phyloP scores from a whole-genome alignment of 2,329 filamentous ascomycete species.

The Keithomyces neogunnii region DNA sequence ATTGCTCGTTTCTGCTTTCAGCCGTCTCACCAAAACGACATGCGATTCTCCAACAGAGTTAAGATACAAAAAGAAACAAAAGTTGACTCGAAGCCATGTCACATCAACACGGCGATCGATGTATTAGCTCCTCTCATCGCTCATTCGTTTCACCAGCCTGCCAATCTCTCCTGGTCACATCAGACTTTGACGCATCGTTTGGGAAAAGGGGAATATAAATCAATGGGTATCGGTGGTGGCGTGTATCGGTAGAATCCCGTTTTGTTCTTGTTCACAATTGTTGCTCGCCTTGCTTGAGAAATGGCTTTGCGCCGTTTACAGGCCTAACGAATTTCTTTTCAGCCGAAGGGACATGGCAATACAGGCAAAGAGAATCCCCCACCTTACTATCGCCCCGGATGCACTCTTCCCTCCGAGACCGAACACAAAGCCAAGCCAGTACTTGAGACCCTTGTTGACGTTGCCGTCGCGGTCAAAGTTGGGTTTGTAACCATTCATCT shows the following conservation, averaged over 20 bases:
- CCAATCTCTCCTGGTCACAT: background rate
- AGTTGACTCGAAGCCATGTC: too few relatives aligned
- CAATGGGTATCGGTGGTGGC: background rate
- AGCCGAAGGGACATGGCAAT: constrained; percentile 23
- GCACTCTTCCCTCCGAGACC: constrained; percentile 41
- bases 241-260: background rate
- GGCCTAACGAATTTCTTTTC: constrained; percentile 25
- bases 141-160: background rate
- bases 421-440: constrained; percentile 45
- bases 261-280: background rate
- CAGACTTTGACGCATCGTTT: background rate
- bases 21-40: too few relatives aligned
- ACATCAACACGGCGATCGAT: too few relatives aligned
- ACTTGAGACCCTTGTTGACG: constrained; percentile 39
- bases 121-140: background rate
- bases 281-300: background rate
- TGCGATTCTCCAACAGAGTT: too few relatives aligned
- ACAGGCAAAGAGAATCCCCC: constrained; percentile 34
- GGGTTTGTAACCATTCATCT: constrained; percentile 37
- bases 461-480: constrained; percentile 56
- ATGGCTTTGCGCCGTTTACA: constrained; percentile 14
- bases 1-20: too few relatives aligned
- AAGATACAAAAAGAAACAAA: too few relatives aligned
- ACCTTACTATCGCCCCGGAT: constrained; percentile 43
- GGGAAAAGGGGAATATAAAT: background rate